Evolutionary conservation across 83 land plant genomes (phyloP).

Genomic region (Picea abies): DNA sequence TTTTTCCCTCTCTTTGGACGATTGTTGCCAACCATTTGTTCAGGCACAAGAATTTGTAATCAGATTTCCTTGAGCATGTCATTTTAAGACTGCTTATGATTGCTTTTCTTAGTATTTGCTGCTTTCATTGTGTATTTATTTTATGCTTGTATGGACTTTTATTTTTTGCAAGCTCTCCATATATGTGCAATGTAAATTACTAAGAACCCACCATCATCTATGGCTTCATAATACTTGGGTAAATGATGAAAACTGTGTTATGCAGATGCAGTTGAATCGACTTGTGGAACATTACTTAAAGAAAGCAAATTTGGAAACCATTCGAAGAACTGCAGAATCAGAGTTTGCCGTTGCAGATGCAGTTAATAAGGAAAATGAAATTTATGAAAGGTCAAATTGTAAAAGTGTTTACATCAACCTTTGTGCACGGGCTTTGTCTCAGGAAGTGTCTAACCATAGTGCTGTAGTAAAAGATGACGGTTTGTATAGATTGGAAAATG

Average conservation of each 20-base stretch:
- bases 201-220: neutral
- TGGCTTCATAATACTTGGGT: neutral
- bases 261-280: conserved; percentile 92
- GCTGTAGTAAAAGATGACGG: conserved; percentile 8
- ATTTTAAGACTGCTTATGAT: conserved; percentile 1
- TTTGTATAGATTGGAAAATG: neutral
- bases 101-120: neutral
- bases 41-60: neutral
- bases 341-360: conserved; percentile 89
- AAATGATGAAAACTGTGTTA: conserved; percentile 5
- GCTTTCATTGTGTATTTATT: neutral
- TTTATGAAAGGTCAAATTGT: conserved; percentile 80
- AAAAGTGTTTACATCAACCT: conserved; percentile 89
- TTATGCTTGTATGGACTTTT: neutral
- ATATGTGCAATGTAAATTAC: neutral
- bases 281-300: conserved; percentile 74
- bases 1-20: neutral
- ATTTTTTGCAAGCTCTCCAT: neutral
- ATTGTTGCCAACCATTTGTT: neutral
- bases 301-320: conserved; percentile 48
- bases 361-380: conserved; percentile 80
- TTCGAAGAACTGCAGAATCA: conserved; percentile 70
- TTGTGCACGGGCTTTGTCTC: conserved; percentile 75
- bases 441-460: conserved; percentile 6
- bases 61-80: neutral